These are phyloP conservation scores for Sisymbrium irio DNA, from an alignment of 345 rosid species.

Conservation along the genomic window DNA sequence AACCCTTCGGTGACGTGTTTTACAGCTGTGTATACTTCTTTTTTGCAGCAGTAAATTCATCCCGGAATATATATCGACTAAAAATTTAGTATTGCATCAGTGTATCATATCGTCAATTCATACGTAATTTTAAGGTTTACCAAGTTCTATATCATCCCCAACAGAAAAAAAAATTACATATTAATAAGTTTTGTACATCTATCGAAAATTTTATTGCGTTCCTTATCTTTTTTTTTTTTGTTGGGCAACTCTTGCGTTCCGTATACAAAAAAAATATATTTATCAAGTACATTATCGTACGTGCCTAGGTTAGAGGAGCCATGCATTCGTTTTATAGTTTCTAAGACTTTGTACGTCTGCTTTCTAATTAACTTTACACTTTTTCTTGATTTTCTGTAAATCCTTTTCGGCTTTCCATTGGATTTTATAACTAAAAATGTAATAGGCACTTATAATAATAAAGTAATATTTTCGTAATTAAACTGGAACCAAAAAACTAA, in stretches of 20 bases:
- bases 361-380: slow-evolving; percentile 32
- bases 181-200: neutral
- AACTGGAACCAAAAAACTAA: neutral
- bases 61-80: no score
- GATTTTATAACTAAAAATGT: neutral
- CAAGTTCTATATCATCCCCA: neutral
- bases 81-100: no score
- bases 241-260: no score
- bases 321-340: slow-evolving; percentile 21
- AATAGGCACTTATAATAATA: neutral
- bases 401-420: neutral
- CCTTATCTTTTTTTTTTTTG: no score
- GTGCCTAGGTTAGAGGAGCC: slow-evolving; percentile 22
- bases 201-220: no score
- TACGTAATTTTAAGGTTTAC: neutral
- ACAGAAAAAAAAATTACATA: neutral
- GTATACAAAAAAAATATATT: no score
- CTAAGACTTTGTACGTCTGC: slow-evolving; percentile 13
- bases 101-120: neutral
- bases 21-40: no score
- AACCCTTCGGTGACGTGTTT: no score
- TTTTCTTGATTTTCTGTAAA: slow-evolving; percentile 18
- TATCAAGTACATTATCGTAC: slow-evolving; percentile 1
- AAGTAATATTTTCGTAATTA: neutral
- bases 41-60: no score